phyloP scores from a whole-genome alignment of 2,329 filamentous ascomycete genomes.

The Alternaria novae-zelandiae region DNA sequence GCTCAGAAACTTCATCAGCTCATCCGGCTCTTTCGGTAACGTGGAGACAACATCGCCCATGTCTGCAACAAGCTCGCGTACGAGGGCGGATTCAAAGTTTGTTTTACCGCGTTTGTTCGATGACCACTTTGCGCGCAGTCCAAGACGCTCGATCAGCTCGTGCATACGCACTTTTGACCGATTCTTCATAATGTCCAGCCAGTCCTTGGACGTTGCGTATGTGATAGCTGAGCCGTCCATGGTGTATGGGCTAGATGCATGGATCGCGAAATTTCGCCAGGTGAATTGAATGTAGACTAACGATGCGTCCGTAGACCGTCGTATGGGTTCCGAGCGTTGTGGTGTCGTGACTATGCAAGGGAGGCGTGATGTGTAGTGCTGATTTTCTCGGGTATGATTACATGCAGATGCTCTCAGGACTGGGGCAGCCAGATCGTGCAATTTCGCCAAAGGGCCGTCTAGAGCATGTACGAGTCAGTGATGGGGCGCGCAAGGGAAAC shows the following conservation, averaged over 20 bases:
- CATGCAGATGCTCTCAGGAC: constrained; percentile 18
- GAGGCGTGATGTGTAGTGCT: constrained; percentile 15
- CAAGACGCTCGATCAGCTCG: constrained; percentile 45
- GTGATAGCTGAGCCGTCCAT: constrained; percentile 36
- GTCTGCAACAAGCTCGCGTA: constrained; percentile 43
- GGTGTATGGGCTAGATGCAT: constrained; percentile 15
- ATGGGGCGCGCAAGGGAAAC: constrained; percentile 2
- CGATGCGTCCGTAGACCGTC: neutral
- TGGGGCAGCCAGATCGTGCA: neutral
- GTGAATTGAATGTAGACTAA: neutral
- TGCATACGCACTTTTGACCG: constrained; percentile 46
- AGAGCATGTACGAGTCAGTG: neutral
- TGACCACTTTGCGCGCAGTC: constrained; percentile 45
- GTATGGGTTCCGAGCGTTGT: neutral
- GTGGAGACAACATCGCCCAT: constrained; percentile 42
- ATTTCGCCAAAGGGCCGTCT: neutral
- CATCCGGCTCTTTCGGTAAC: constrained; percentile 43
- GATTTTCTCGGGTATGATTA: constrained; percentile 21
- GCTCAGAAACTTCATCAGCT: constrained; percentile 37
- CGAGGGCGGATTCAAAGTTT: constrained; percentile 44
- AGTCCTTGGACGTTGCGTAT: constrained; percentile 44
- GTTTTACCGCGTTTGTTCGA: constrained; percentile 49
- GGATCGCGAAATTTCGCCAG: constrained; percentile 3
- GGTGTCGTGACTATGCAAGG: neutral
- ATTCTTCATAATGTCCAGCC: constrained; percentile 48